Evolutionary conservation across 805 yeast species (phyloP), one percentile per base, ranked within the genome.

Genomic region (Pichia californica): DNA sequence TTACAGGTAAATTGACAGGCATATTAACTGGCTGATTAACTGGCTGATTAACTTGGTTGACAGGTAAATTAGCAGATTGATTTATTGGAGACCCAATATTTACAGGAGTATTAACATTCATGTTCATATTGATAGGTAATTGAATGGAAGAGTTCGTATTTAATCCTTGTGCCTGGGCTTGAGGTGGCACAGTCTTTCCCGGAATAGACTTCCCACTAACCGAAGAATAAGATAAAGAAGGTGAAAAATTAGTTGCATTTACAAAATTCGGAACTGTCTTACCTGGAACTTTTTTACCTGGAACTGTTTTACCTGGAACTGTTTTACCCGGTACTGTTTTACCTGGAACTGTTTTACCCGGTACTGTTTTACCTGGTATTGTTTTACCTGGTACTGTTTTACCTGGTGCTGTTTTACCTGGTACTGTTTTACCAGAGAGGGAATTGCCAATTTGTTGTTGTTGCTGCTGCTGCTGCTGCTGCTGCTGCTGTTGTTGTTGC

Each of bases 401-500:
- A 8, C 45, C 41, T 3, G 45, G 45, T 4, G 36, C 1, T 7
- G 45, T 30, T 26, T 42, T 42, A 6, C 41, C 36, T 19, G 45
- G 26, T 14, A 40, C 23, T 3, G 37, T 14, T 27, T 41, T 41
- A 13, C 36, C 35, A 27, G 32, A 14, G 2, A 31, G 7, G 16
- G 36, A 7, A n/a, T 30, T 19, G 4, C 27, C 30, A 32, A 34
- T 40, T 16, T 40, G 50, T 20, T 36, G 45, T 3, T 35, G 35
- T 11, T 28, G 39, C 18, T 19, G 36, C 27, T 37, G 41, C 32
- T 40, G 43, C 14, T 35, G 41, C 21, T 46, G 48, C 18, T 16
- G 34, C 7, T 19, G 44, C 36, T 40, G 47, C 44, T 37, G 56
- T 35, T 42, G 46, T 19, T 20, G 23, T 19, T 37, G 51, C n/a